Evolutionary conservation across 352 stramenopile genomes (phyloP).

Genomic region (Blastocystis sp.): DNA sequence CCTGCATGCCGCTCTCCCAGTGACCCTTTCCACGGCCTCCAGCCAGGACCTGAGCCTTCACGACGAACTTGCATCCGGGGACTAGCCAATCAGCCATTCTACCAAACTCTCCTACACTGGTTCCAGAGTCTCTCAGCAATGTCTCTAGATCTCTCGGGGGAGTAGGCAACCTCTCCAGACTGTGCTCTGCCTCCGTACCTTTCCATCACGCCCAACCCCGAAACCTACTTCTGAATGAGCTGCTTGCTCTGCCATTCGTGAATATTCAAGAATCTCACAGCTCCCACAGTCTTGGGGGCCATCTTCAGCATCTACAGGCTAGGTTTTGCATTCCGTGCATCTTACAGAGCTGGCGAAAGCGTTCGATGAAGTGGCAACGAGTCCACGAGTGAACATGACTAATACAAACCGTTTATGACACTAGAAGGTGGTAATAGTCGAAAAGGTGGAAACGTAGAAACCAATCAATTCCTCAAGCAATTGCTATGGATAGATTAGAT

Average conservation of each 20-base stretch:
- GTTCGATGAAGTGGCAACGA: constrained; percentile 36
- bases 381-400: constrained; percentile 51
- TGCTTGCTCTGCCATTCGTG: constrained; percentile 84
- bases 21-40: constrained; percentile 83
- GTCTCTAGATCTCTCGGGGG: constrained; percentile 67
- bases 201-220: constrained; percentile 66
- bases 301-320: constrained; percentile 47
- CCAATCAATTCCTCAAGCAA: not conserved
- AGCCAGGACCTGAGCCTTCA: constrained; percentile 85
- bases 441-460: not conserved
- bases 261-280: constrained; percentile 74
- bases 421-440: not conserved
- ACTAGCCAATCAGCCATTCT: constrained; percentile 21
- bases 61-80: constrained; percentile 58
- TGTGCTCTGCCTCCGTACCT: constrained; percentile 69
- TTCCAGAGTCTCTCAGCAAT: constrained; percentile 73
- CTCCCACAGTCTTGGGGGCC: constrained; percentile 49
- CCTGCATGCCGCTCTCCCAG: constrained; percentile 79
- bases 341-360: constrained; percentile 44
- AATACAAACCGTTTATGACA: not conserved
- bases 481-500: not conserved
- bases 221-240: constrained; percentile 79
- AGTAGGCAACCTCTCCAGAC: constrained; percentile 56
- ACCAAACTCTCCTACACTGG: constrained; percentile 23
- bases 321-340: not conserved